Conservation (phyloP, 768 basidiomycete species). For the Russula emetica region DNA sequence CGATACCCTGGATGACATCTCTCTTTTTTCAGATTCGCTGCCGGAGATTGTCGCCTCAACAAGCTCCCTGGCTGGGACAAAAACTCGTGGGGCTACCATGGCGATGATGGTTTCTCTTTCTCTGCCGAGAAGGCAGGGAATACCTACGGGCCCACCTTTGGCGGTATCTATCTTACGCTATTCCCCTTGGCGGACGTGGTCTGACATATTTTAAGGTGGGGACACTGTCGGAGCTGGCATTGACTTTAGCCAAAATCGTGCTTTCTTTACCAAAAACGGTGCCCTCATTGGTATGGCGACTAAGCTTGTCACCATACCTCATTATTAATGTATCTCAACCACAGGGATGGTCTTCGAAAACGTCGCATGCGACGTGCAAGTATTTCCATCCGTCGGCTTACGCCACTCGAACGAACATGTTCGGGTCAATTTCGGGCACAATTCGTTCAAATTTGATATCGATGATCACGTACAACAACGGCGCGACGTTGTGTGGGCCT, state of each 20-base stretch:
- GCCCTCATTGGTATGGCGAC: slow-evolving; percentile 51
- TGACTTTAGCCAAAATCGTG: slow-evolving; percentile 74
- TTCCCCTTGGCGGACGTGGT: slow-evolving; percentile 16
- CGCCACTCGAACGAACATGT: slow-evolving; percentile 75
- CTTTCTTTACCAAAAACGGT: slow-evolving; percentile 91
- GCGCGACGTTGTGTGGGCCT: slow-evolving; percentile 60
- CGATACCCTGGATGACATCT: slow-evolving; percentile 11
- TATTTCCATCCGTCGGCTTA: slow-evolving; percentile 88
- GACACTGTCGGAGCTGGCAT: slow-evolving; percentile 92
- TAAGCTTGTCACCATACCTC: slow-evolving; percentile 8
- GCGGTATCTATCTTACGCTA: slow-evolving; percentile 49
- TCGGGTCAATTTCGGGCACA: slow-evolving; percentile 84
- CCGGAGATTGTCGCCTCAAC: slow-evolving; percentile 57
- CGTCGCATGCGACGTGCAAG: slow-evolving; percentile 56
- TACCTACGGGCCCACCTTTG: slow-evolving; percentile 73
- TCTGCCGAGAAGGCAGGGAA: slow-evolving; percentile 68
- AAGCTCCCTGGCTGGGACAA: slow-evolving; percentile 85
- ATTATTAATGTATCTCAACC: slow-evolving; percentile 18
- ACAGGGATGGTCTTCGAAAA: slow-evolving; percentile 68
- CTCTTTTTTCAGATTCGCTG: slow-evolving; percentile 52
- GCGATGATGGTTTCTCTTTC: slow-evolving; percentile 81
- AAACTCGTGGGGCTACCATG: slow-evolving; percentile 89
- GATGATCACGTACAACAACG: slow-evolving; percentile 76
- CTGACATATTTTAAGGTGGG: slow-evolving; percentile 49
- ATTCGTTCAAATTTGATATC: slow-evolving; percentile 86